A percentile compares a stretch with the other conserved stretches of the same genome.
Conservation (phyloP, 257 asterid genomes). For the Solanum peruvianum region DNA sequence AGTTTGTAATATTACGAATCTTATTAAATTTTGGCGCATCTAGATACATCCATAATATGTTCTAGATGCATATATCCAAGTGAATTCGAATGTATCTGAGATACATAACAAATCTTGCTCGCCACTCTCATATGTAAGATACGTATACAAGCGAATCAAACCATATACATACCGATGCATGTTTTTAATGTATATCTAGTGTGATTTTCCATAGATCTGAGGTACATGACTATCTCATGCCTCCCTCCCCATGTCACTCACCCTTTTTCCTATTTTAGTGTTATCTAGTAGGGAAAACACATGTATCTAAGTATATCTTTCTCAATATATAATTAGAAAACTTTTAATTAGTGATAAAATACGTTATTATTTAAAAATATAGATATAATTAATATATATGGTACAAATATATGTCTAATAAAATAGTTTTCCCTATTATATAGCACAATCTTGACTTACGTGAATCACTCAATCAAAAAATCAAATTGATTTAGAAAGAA, state of each 20-base stretch:
- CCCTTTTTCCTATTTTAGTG: neutral
- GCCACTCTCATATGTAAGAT: neutral
- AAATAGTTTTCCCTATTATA: neutral
- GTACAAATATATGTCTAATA: neutral
- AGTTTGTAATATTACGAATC: too few species aligned
- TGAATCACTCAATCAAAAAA: neutral
- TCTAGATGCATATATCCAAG: neutral
- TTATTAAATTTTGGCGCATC: too few species aligned
- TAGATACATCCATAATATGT: too few species aligned
- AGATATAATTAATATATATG: neutral
- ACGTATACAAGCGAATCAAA: neutral
- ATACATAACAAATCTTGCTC: neutral
- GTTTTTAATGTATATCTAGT: neutral
- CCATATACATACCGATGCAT: neutral
- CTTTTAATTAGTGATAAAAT: neutral
- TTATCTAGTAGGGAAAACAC: neutral
- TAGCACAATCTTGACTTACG: neutral
- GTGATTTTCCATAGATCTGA: neutral
- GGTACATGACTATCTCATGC: neutral
- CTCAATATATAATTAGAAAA: too few species aligned
- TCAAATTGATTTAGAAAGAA: neutral
- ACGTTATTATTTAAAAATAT: too few species aligned
- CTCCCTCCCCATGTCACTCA: neutral
- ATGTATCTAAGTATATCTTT: neutral
- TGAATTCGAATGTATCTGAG: neutral